These are phyloP conservation scores for Linnemannia hyalina DNA, from an alignment of 192 early-diverging fungal species.

Conservation along the genomic window DNA sequence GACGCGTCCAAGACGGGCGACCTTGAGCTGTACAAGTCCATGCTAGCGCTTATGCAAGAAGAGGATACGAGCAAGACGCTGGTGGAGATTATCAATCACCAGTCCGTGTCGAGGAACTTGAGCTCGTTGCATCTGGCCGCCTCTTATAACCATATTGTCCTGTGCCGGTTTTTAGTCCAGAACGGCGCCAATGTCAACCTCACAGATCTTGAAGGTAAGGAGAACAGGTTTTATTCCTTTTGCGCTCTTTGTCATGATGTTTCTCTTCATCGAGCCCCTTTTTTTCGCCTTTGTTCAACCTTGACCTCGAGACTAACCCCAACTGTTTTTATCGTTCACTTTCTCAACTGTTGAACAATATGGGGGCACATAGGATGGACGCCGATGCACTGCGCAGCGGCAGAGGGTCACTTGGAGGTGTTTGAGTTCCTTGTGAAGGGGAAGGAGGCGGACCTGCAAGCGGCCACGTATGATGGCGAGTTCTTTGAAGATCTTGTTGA, in stretches of 20 bases:
- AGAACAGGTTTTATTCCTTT: not conserved
- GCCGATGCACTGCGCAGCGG: slow-evolving; percentile 77
- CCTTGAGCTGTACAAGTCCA: slow-evolving; percentile 34
- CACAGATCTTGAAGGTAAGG: slow-evolving; percentile 66
- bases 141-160: slow-evolving; percentile 48
- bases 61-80: slow-evolving; percentile 16
- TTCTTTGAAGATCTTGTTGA: slow-evolving; percentile 48
- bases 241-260: slow-evolving; percentile 42
- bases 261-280: slow-evolving; percentile 20
- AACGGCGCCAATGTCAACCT: slow-evolving; percentile 62
- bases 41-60: slow-evolving; percentile 20
- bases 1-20: slow-evolving; percentile 50
- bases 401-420: slow-evolving; percentile 71
- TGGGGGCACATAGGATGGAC: slow-evolving; percentile 67
- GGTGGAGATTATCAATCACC: slow-evolving; percentile 45
- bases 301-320: not conserved
- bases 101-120: slow-evolving; percentile 43
- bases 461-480: slow-evolving; percentile 50
- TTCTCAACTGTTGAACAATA: not conserved
- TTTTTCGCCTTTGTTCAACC: not conserved
- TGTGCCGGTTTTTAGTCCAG: slow-evolving; percentile 39
- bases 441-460: slow-evolving; percentile 36
- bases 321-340: not conserved
- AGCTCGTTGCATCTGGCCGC: slow-evolving; percentile 46
- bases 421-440: slow-evolving; percentile 57